These are phyloP conservation scores for Starmera caribaea DNA, from an alignment of 805 yeast genomes.

Conservation along the genomic window DNA sequence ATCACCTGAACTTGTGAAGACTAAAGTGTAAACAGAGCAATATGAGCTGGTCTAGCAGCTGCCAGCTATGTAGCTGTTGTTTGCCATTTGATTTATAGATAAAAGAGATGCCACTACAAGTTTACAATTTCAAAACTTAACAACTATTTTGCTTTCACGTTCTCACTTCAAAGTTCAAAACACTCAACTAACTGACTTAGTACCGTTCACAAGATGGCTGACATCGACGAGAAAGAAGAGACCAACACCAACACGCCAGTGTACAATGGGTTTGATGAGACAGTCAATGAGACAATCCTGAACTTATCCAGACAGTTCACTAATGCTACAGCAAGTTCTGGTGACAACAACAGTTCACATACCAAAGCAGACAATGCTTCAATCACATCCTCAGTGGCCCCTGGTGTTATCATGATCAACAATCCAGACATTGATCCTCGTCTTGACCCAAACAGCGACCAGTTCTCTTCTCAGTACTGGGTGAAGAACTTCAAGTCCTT, in stretches of 20 bases:
- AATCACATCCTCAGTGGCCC: slow-evolving; percentile 4
- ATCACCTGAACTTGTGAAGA: too few relatives aligned
- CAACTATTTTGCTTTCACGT: too few relatives aligned
- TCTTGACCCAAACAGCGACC: slow-evolving; percentile 47
- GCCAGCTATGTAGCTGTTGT: too few relatives aligned
- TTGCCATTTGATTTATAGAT: too few relatives aligned
- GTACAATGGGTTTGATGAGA: slow-evolving; percentile 25
- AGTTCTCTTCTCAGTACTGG: slow-evolving; percentile 54
- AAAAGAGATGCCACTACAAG: too few relatives aligned
- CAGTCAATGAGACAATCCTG: slow-evolving; percentile 24
- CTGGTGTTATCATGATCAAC: neutral
- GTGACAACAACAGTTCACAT: slow-evolving; percentile 1
- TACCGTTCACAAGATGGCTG: too few relatives aligned
- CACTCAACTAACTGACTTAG: too few relatives aligned
- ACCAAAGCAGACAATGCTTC: slow-evolving; percentile 1
- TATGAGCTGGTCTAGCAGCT: too few relatives aligned
- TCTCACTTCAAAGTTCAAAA: too few relatives aligned
- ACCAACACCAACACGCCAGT: neutral
- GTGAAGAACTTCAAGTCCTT: slow-evolving; percentile 47
- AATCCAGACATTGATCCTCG: slow-evolving; percentile 21
- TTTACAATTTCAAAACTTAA: too few relatives aligned
- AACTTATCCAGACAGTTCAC: slow-evolving; percentile 33
- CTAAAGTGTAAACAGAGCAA: too few relatives aligned
- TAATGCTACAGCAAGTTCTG: slow-evolving; percentile 1
- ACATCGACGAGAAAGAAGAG: too few relatives aligned